Percentiles rank a stretch among this genome's conserved stretches.
phyloP scores from a whole-genome alignment of 208 protist species.

The Phytomonas serpens region DNA sequence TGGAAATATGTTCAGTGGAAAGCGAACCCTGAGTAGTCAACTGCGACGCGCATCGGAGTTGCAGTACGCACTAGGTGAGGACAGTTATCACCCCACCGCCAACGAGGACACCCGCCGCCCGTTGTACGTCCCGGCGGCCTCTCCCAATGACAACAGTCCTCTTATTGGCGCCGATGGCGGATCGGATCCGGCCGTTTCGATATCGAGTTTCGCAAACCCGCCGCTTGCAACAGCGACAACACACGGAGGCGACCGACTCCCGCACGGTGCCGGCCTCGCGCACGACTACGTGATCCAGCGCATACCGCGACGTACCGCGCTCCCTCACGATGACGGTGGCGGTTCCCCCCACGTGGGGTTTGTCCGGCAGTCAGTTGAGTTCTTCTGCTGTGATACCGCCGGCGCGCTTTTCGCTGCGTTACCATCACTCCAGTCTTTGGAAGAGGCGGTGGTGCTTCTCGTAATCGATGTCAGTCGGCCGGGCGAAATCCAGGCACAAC shows the following conservation, averaged over 20 bases:
- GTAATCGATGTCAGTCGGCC: constrained; percentile 64
- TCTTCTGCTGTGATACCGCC: constrained; percentile 79
- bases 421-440: constrained; percentile 48
- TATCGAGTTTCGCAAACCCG: constrained; percentile 1
- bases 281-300: constrained; percentile 67
- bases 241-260: constrained; percentile 16
- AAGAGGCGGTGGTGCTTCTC: constrained; percentile 58
- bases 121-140: constrained; percentile 21
- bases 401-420: constrained; percentile 67
- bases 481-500: constrained; percentile 33
- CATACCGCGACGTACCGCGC: constrained; percentile 21
- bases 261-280: constrained; percentile 48
- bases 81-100: background rate
- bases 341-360: background rate
- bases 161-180: background rate
- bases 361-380: constrained; percentile 28
- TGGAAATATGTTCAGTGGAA: constrained; percentile 58
- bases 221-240: constrained; percentile 5
- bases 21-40: constrained; percentile 57
- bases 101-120: constrained; percentile 15
- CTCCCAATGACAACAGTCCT: constrained; percentile 11
- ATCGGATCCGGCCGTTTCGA: constrained; percentile 12
- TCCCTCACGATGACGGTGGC: background rate
- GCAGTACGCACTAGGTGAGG: constrained; percentile 20
- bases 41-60: constrained; percentile 56